phyloP scores from a whole-genome alignment of 345 rosid genomes.

The Euphorbia lathyris region DNA sequence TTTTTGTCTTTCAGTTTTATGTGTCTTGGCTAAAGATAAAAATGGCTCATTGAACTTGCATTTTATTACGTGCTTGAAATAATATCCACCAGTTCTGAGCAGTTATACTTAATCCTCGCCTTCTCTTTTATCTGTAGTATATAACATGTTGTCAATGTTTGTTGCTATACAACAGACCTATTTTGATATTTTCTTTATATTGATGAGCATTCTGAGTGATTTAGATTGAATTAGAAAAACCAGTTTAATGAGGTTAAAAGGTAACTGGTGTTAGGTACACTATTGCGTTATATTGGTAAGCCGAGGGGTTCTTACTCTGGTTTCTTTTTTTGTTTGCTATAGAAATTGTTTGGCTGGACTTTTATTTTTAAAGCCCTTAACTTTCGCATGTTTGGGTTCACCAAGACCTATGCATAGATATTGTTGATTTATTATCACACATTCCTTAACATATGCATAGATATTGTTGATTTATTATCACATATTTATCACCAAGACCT shows the following conservation, averaged over 20 bases:
- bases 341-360: neutral
- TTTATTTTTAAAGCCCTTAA: neutral
- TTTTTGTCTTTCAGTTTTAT: neutral
- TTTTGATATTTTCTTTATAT: neutral
- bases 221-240: neutral
- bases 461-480: too few species aligned
- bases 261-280: neutral
- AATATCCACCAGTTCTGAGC: neutral
- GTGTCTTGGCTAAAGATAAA: neutral
- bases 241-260: neutral
- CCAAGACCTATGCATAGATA: too few species aligned
- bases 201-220: too few species aligned
- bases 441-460: too few species aligned
- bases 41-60: neutral
- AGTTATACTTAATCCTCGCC: too few species aligned
- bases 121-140: too few species aligned
- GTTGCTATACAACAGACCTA: neutral
- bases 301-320: neutral
- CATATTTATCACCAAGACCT: too few species aligned
- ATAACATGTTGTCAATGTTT: too few species aligned
- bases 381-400: neutral
- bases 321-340: neutral
- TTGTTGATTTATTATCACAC: too few species aligned
- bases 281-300: neutral
- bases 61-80: slow-evolving; percentile 8